Percentiles rank a stretch among this genome's conserved stretches.
Conservation (phyloP, 805 yeast genomes). For the Starmerella scarabaei region DNA sequence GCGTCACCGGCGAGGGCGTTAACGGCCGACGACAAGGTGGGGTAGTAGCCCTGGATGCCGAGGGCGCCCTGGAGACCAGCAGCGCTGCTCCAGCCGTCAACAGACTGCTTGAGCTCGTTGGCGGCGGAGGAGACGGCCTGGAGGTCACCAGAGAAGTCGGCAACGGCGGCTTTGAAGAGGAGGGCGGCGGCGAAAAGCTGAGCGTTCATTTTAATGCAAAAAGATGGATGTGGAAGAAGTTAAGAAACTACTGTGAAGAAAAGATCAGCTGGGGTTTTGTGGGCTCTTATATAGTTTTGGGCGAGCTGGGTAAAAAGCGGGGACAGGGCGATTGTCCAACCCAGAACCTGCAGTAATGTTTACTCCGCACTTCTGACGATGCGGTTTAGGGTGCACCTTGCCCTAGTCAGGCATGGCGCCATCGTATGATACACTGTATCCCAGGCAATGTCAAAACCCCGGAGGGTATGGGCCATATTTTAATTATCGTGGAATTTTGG, state of each 20-base stretch:
- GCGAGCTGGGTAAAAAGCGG: not conserved
- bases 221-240: not conserved
- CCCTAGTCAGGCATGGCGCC: not conserved
- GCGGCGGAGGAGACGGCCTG: conserved; percentile 13
- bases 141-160: conserved; percentile 15
- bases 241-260: not conserved
- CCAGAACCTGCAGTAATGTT: not conserved
- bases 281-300: not conserved
- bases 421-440: not conserved
- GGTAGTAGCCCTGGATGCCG: conserved; percentile 22
- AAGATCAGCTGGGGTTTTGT: not conserved
- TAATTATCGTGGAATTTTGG: not conserved
- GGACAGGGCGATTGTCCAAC: not conserved
- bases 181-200: conserved; percentile 17
- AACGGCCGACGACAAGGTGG: conserved; percentile 18
- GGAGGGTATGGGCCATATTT: not conserved
- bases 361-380: not conserved
- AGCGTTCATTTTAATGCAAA: conserved; percentile 14
- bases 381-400: not conserved
- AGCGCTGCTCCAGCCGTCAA: conserved; percentile 13
- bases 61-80: conserved; percentile 25
- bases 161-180: conserved; percentile 14
- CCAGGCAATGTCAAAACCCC: not conserved
- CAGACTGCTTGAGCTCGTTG: conserved; percentile 9
- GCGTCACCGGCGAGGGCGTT: conserved; percentile 8